Conservation (phyloP, 176 grass and related monocot species). For the Themeda triandra region DNA sequence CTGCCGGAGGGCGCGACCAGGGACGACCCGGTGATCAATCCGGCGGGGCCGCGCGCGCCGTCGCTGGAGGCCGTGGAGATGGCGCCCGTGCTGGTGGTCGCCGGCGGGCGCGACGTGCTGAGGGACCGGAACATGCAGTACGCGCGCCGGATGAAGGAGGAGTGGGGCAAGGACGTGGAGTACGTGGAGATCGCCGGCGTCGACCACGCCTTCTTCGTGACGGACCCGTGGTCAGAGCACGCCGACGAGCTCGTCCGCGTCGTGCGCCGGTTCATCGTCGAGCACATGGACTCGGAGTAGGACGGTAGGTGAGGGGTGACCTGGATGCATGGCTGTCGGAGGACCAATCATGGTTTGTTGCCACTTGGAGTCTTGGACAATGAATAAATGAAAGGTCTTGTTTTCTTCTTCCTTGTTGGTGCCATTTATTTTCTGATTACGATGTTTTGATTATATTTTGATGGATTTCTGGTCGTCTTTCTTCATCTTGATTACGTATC, state of each 20-base stretch:
- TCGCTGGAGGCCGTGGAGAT: slow-evolving; percentile 19
- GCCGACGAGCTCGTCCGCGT: slow-evolving; percentile 29
- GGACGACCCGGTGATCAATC: slow-evolving; percentile 35
- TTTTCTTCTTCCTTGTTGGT: not conserved
- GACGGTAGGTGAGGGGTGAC: not conserved
- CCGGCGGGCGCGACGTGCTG: slow-evolving; percentile 32
- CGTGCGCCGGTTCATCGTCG: slow-evolving; percentile 27
- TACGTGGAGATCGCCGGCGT: slow-evolving; percentile 25
- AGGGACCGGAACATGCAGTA: slow-evolving; percentile 39
- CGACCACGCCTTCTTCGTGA: slow-evolving; percentile 34
- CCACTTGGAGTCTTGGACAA: not conserved
- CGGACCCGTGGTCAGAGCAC: slow-evolving; percentile 30
- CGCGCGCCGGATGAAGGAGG: slow-evolving; percentile 37
- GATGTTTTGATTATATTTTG: not conserved
- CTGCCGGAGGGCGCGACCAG: slow-evolving; percentile 6
- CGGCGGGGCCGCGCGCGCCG: slow-evolving; percentile 23
- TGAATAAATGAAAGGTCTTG: not conserved
- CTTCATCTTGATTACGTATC: no score
- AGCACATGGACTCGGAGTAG: slow-evolving; percentile 22
- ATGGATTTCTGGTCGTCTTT: no score
- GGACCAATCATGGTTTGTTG: not conserved
- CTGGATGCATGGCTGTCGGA: not conserved
- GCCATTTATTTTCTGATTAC: not conserved
- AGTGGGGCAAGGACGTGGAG: slow-evolving; percentile 40
- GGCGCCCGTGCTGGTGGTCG: slow-evolving; percentile 22